Evolutionary conservation across 2,329 filamentous ascomycete species (phyloP).

Genomic region (Ramichloridium luteum): DNA sequence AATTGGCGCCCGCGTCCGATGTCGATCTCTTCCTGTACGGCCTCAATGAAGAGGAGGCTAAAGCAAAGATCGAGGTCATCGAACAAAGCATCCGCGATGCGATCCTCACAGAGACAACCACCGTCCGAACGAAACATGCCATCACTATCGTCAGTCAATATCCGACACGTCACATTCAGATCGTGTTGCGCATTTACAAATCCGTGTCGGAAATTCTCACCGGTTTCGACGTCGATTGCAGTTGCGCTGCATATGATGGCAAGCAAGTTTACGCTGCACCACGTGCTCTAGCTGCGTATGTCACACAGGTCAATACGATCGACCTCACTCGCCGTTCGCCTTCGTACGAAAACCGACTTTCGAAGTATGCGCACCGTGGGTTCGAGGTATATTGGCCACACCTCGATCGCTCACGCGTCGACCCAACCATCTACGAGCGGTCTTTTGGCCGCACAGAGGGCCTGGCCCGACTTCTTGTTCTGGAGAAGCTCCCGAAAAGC

Average conservation of each 20-base stretch:
- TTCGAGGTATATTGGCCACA: slow-evolving; percentile 75
- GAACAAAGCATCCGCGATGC: slow-evolving; percentile 63
- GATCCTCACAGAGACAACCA: slow-evolving; percentile 71
- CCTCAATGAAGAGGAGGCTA: slow-evolving; percentile 60
- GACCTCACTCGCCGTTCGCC: slow-evolving; percentile 70
- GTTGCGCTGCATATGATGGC: slow-evolving; percentile 69
- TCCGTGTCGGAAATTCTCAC: slow-evolving; percentile 74
- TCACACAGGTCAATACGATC: slow-evolving; percentile 71
- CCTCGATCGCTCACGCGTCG: slow-evolving; percentile 61
- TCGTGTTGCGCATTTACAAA: slow-evolving; percentile 76
- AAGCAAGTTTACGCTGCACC: slow-evolving; percentile 68
- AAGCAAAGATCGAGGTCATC: slow-evolving; percentile 75
- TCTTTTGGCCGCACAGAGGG: slow-evolving; percentile 65
- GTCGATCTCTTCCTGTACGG: slow-evolving; percentile 80
- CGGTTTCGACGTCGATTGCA: slow-evolving; percentile 79
- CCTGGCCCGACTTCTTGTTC: slow-evolving; percentile 63
- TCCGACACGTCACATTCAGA: slow-evolving; percentile 71
- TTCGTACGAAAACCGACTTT: slow-evolving; percentile 76
- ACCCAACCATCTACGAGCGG: slow-evolving; percentile 78
- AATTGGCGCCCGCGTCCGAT: slow-evolving; percentile 70
- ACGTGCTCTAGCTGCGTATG: slow-evolving; percentile 62
- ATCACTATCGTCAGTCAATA: slow-evolving; percentile 69
- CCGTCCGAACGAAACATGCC: slow-evolving; percentile 74
- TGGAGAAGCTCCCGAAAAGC: slow-evolving; percentile 63
- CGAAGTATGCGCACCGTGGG: slow-evolving; percentile 72